Evolutionary conservation across 129 eudicot genomes (phyloP), one percentile per base, ranked within the genome.

Genomic region (Erigeron canadensis): DNA sequence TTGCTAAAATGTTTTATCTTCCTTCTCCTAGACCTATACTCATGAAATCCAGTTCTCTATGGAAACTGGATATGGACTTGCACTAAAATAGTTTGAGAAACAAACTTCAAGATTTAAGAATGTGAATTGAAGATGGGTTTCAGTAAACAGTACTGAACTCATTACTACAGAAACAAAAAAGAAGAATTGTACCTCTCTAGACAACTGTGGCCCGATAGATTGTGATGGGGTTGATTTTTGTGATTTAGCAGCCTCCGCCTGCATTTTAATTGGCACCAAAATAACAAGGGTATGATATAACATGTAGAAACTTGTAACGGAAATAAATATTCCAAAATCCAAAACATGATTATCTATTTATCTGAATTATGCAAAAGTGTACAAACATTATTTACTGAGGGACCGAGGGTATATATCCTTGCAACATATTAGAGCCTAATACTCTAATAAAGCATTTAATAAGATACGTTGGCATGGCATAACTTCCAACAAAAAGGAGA

Each of bases 241-340:
- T 65, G 79, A 56, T 71, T 85, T 84, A 51, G 89, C 86, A 73
- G 86, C 95, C 63, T 92, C 87, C 2, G 86, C 91, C 98, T 91
- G 85, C 83, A 77, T 10, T 71, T 67, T 66, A 44, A n/a, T n/a
- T n/a, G n/a, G 56, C 63, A 73, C 63, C 60, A 22, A 23, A 54
- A 21, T 50, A 6, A 67, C n/a, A n/a, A 50, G 39, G 21, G 45
- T 62, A 53, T 58, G 22, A n/a, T 39, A 67, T 21, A 76, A 43
- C 80, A 17, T 56, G 51, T 19, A 65, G 1, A 75, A 46, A 53
- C 50, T 39, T 69, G n/a, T n/a, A n/a, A n/a, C n/a, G n/a, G n/a
- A n/a, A n/a, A n/a, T n/a, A 44, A 38, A 48, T 59, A 17, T 46
- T 73, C 41, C 48, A 62, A n/a, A n/a, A n/a, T n/a, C n/a, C n/a